A percentile compares a stretch with the other conserved stretches of the same genome.
These are phyloP conservation scores for Aspergillus ochraceoroseus DNA, from an alignment of 2,329 filamentous ascomycete species.

Conservation along the genomic window DNA sequence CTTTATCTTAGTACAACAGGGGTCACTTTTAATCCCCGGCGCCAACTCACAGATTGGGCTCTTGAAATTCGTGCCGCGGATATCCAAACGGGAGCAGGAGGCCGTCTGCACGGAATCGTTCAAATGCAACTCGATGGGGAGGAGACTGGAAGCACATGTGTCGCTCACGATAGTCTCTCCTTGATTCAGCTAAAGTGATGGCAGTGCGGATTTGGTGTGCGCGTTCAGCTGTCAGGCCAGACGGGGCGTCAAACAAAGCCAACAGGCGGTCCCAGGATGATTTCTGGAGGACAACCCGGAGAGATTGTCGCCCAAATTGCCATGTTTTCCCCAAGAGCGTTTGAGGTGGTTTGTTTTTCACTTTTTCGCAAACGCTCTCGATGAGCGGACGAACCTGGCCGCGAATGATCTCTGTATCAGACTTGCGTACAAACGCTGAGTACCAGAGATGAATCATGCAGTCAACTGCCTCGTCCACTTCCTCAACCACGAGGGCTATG, in stretches of 20 bases:
- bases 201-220: constrained; percentile 26
- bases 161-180: constrained; percentile 35
- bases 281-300: constrained; percentile 32
- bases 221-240: constrained; percentile 19
- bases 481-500: constrained; percentile 22
- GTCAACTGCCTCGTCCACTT: constrained; percentile 23
- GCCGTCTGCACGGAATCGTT: constrained; percentile 38
- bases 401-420: constrained; percentile 24
- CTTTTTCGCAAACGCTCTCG: constrained; percentile 23
- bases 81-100: constrained; percentile 42
- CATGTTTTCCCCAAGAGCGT: constrained; percentile 33
- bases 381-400: constrained; percentile 29
- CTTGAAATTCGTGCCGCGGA: constrained; percentile 29
- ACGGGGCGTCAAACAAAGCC: constrained; percentile 25
- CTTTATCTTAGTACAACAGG: background rate
- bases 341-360: too few species aligned
- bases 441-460: constrained; percentile 47
- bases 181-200: constrained; percentile 26
- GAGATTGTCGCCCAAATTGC: constrained; percentile 20
- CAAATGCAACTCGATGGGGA: constrained; percentile 24
- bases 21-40: constrained; percentile 2
- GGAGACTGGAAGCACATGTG: constrained; percentile 23
- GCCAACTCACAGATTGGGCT: constrained; percentile 43
- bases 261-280: constrained; percentile 31
- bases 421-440: constrained; percentile 35